Conservation (phyloP, 2,329 filamentous ascomycete species). For the Clonostachys rosea region DNA sequence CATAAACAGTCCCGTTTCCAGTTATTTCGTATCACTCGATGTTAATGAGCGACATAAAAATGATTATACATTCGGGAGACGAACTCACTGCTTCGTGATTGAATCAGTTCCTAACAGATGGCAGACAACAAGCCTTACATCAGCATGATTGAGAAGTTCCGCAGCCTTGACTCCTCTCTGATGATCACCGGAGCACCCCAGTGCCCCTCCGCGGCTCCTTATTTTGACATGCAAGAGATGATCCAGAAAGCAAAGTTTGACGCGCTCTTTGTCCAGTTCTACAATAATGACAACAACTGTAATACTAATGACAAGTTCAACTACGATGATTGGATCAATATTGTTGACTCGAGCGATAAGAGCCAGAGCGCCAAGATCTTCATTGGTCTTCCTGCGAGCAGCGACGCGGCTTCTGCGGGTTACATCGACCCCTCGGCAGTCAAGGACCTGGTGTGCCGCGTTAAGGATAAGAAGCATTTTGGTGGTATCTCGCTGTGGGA, state of each 20-base stretch:
- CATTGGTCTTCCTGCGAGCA: slow-evolving; percentile 32
- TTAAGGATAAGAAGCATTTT: slow-evolving; percentile 28
- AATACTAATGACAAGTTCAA: slow-evolving; percentile 34
- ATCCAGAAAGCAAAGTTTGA: slow-evolving; percentile 34
- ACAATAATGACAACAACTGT: slow-evolving; percentile 31
- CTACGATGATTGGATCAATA: slow-evolving; percentile 32
- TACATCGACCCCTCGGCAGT: slow-evolving; percentile 26
- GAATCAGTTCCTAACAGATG: background rate
- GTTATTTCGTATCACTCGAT: background rate
- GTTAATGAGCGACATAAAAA: no score
- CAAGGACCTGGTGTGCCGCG: slow-evolving; percentile 29
- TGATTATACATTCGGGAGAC: no score
- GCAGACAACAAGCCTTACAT: slow-evolving; percentile 28
- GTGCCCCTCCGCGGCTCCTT: slow-evolving; percentile 23
- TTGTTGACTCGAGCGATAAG: slow-evolving; percentile 21
- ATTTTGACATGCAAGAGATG: slow-evolving; percentile 26
- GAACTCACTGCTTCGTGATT: no score
- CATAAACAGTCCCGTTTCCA: background rate
- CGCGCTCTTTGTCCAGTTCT: slow-evolving; percentile 34
- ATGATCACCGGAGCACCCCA: slow-evolving; percentile 40
- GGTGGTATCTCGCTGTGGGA: slow-evolving; percentile 44
- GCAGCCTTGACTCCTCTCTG: slow-evolving; percentile 17
- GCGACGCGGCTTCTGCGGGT: slow-evolving; percentile 15
- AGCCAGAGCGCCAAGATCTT: slow-evolving; percentile 38
- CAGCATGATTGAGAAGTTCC: slow-evolving; percentile 28